These are phyloP conservation scores for Scleroderma citrinum DNA, from an alignment of 768 basidiomycete genomes.

Conservation along the genomic window DNA sequence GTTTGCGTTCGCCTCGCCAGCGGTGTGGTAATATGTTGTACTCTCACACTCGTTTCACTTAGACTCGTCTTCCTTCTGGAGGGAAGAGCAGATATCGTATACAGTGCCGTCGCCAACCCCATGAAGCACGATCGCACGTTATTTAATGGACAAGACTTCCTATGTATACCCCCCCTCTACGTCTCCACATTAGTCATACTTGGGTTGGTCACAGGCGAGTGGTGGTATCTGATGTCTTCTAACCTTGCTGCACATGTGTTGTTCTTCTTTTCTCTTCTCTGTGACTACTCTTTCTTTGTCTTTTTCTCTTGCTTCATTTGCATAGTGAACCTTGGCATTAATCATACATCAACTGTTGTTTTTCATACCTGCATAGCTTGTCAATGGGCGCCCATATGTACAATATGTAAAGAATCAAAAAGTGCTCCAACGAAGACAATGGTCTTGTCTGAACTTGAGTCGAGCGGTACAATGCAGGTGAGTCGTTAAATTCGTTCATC, in stretches of 20 bases:
- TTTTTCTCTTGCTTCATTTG: slow-evolving; percentile 21
- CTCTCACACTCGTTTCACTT: slow-evolving; percentile 6
- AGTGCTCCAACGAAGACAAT: slow-evolving; percentile 9
- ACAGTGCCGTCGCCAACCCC: slow-evolving; percentile 3
- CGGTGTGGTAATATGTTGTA: slow-evolving; percentile 47
- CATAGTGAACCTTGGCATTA: slow-evolving; percentile 16
- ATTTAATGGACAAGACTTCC: slow-evolving; percentile 24
- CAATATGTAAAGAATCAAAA: slow-evolving; percentile 23
- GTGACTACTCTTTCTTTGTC: slow-evolving; percentile 8
- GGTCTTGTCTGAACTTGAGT: background rate
- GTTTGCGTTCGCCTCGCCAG: slow-evolving; percentile 58
- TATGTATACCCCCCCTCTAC: slow-evolving; percentile 28
- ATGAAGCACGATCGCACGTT: slow-evolving; percentile 9
- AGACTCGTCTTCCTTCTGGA: slow-evolving; percentile 21
- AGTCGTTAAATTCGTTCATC: background rate
- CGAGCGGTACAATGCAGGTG: background rate
- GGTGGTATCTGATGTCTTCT: slow-evolving; percentile 2
- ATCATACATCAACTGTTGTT: slow-evolving; percentile 30
- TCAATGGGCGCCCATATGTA: slow-evolving; percentile 30
- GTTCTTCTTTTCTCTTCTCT: slow-evolving; percentile 25
- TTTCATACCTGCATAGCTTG: slow-evolving; percentile 31
- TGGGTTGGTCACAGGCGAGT: slow-evolving; percentile 1
- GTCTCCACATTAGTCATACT: background rate
- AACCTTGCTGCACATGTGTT: slow-evolving; percentile 18
- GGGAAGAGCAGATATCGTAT: slow-evolving; percentile 19